Percentiles rank a stretch among this genome's conserved stretches.
phyloP scores from a whole-genome alignment of 345 rosid genomes.

The Triadica sebifera region DNA sequence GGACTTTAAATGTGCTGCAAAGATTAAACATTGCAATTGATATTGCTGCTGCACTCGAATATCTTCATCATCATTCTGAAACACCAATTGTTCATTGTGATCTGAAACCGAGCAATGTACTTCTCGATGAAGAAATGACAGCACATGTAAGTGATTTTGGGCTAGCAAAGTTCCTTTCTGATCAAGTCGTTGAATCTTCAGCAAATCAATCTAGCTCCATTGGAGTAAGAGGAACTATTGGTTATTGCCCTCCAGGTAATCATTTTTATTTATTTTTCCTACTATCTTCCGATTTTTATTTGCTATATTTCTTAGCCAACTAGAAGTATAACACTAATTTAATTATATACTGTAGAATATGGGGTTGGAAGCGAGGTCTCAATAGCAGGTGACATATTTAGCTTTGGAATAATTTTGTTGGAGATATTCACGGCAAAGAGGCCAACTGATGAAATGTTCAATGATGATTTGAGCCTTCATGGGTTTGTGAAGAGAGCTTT shows the following conservation, averaged over 20 bases:
- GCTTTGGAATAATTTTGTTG: neutral
- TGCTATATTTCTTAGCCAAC: too few species aligned
- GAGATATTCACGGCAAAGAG: neutral
- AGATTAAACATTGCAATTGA: neutral
- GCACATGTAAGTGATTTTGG: neutral
- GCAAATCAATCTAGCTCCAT: too few species aligned
- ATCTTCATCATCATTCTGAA: neutral
- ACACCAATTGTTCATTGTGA: neutral
- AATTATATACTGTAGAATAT: neutral
- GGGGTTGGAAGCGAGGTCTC: neutral
- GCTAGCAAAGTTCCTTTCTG: neutral
- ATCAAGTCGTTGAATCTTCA: too few species aligned
- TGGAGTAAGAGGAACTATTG: too few species aligned
- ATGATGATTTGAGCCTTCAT: neutral
- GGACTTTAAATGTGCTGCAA: neutral
- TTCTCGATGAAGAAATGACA: neutral
- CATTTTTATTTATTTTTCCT: too few species aligned
- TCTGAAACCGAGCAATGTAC: conserved; percentile 1
- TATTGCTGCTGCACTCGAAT: neutral
- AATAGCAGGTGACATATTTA: neutral
- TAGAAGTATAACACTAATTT: too few species aligned
- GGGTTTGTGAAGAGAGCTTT: too few species aligned
- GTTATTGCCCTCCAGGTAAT: too few species aligned
- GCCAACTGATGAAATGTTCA: neutral
- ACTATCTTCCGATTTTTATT: too few species aligned